phyloP scores from a whole-genome alignment of 2,329 filamentous ascomycete genomes.

The Furcasterigmium sp. region DNA sequence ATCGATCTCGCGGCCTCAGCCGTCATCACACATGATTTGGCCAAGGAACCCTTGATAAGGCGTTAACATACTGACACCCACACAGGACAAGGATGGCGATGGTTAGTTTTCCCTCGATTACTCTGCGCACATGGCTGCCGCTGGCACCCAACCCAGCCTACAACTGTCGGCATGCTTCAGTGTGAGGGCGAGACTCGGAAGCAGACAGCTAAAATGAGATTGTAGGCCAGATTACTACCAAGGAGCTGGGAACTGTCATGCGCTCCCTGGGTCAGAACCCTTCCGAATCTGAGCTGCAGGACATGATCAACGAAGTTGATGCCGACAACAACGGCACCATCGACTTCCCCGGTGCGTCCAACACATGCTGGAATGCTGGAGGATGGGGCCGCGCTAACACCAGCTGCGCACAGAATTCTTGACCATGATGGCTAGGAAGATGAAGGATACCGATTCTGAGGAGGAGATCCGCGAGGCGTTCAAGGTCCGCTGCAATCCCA shows the following conservation, averaged over 20 bases:
- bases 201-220: constrained; percentile 18
- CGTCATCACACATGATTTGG: neutral
- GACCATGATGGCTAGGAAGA: constrained; percentile 92
- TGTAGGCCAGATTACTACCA: constrained; percentile 86
- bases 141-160: too few relatives aligned
- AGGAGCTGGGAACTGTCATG: constrained; percentile 88
- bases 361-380: neutral
- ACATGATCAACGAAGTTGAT: constrained; percentile 93
- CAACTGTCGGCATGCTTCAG: too few relatives aligned
- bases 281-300: constrained; percentile 83
- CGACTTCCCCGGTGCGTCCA: constrained; percentile 73
- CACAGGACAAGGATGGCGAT: constrained; percentile 87
- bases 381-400: constrained; percentile 18
- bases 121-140: too few relatives aligned
- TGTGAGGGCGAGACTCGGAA: neutral
- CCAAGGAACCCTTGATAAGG: neutral
- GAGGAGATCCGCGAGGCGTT: constrained; percentile 87
- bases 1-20: neutral
- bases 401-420: constrained; percentile 63
- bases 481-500: constrained; percentile 51
- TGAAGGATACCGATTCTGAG: constrained; percentile 90
- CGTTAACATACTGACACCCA: constrained; percentile 11
- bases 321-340: constrained; percentile 92
- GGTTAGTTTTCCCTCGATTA: too few relatives aligned
- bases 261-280: constrained; percentile 86